Evolutionary conservation across 2,329 filamentous ascomycete genomes (phyloP).

Genomic region (Corynespora cassiicola): DNA sequence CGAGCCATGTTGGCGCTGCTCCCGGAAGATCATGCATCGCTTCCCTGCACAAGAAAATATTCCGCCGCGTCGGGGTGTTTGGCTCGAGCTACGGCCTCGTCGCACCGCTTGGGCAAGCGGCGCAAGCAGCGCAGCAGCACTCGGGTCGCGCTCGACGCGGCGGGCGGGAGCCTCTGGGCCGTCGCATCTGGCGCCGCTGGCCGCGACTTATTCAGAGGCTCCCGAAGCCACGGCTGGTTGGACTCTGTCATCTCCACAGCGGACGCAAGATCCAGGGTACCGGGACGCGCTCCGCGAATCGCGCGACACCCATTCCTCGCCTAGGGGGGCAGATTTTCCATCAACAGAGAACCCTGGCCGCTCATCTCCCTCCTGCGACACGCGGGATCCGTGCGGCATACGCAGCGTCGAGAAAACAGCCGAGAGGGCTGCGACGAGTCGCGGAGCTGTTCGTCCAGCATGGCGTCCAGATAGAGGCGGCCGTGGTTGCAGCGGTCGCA

Average conservation of each 20-base stretch:
- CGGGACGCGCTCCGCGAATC: conserved; percentile 35
- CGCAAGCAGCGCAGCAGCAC: conserved; percentile 1
- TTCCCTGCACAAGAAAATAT: conserved; percentile 31
- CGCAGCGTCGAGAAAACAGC: no score
- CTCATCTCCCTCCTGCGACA: conserved; percentile 31
- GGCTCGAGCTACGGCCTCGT: conserved; percentile 3
- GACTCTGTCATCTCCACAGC: conserved; percentile 26
- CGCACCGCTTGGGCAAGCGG: not conserved
- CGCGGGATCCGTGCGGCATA: not conserved
- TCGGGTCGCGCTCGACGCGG: not conserved
- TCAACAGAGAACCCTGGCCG: conserved; percentile 32
- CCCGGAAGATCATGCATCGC: conserved; percentile 44
- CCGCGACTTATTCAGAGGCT: conserved; percentile 10
- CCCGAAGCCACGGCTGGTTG: conserved; percentile 27
- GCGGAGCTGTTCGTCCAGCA: no score
- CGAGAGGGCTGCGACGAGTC: no score
- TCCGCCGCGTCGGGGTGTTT: conserved; percentile 21
- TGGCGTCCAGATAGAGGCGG: no score
- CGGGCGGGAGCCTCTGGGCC: no score
- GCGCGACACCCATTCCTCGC: conserved; percentile 25
- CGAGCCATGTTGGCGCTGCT: conserved; percentile 25
- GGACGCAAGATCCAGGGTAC: conserved; percentile 30
- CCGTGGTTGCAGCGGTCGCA: no score
- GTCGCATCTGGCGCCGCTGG: not conserved
- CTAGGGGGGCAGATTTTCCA: conserved; percentile 36